These are phyloP conservation scores for Paecilomyces sp. DNA, from an alignment of 2,329 filamentous ascomycete species.

Conservation along the genomic window DNA sequence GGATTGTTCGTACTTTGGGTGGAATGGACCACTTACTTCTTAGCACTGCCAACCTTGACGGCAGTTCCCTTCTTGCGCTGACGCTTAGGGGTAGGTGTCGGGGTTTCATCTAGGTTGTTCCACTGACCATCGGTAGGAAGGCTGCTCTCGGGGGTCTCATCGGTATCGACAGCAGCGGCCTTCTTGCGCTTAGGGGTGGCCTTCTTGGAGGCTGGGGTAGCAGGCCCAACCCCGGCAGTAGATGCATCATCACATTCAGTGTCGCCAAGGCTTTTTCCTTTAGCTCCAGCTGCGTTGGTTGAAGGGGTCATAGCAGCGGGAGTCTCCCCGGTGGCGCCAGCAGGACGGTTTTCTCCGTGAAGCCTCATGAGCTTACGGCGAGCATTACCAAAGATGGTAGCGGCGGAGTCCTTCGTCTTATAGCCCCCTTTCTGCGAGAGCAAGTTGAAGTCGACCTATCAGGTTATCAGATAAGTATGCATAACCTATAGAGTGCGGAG, in stretches of 20 bases:
- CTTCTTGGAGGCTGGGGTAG: neutral
- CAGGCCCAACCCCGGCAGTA: neutral
- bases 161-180: neutral
- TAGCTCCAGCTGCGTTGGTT: constrained; percentile 8
- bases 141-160: neutral
- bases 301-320: constrained; percentile 7
- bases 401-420: constrained; percentile 28
- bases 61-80: constrained; percentile 9
- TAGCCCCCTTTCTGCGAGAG: constrained; percentile 28
- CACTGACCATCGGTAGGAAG: neutral
- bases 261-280: neutral
- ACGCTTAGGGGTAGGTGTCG: constrained; percentile 9
- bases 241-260: neutral
- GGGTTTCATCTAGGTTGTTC: neutral
- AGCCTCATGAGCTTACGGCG: constrained; percentile 28
- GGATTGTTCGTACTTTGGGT: neutral
- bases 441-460: constrained; percentile 33
- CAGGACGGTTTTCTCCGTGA: neutral
- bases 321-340: neutral
- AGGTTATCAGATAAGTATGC: neutral
- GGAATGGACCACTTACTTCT: neutral
- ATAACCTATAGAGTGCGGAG: neutral
- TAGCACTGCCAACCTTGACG: neutral
- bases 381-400: constrained; percentile 25
- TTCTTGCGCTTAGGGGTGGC: neutral